Conservation (phyloP, 805 yeast genomes). For the Citeromyces nyonsensis region DNA sequence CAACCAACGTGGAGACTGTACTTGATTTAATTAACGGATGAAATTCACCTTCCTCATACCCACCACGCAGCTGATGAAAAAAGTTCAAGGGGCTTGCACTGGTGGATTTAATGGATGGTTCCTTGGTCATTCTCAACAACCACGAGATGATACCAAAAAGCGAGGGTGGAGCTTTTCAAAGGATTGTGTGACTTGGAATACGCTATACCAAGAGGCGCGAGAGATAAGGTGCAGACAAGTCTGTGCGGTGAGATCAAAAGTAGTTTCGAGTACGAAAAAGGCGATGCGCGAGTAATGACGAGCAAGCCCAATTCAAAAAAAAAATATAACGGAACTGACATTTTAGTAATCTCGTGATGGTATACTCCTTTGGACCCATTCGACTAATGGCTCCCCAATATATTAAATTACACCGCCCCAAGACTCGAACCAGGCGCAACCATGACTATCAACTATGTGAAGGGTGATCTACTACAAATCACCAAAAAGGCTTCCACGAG, state of each 20-base stretch:
- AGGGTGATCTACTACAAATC: constrained; percentile 39
- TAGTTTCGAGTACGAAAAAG: constrained; percentile 40
- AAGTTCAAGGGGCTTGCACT: constrained; percentile 74
- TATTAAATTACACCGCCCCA: too few species aligned
- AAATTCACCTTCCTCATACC: constrained; percentile 72
- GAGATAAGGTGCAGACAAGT: constrained; percentile 76
- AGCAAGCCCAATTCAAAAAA: background rate
- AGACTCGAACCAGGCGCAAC: too few species aligned
- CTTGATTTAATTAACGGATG: constrained; percentile 70
- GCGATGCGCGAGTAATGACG: constrained; percentile 5
- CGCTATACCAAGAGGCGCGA: constrained; percentile 84
- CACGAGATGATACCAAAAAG: constrained; percentile 46
- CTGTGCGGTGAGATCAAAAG: constrained; percentile 78
- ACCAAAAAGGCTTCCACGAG: constrained; percentile 10
- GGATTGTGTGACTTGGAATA: constrained; percentile 83
- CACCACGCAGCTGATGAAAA: constrained; percentile 52
- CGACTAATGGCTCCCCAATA: too few species aligned
- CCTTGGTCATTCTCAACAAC: constrained; percentile 53
- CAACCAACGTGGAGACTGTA: constrained; percentile 63
- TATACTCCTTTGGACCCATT: too few species aligned
- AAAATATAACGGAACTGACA: background rate
- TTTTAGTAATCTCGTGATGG: too few species aligned
- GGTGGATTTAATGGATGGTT: constrained; percentile 68
- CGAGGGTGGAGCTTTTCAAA: constrained; percentile 49
- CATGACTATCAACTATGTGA: constrained; percentile 27